Evolutionary conservation across 2,329 filamentous ascomycete genomes (phyloP), one percentile per base, ranked within the genome.

Genomic region (Alternaria solani): DNA sequence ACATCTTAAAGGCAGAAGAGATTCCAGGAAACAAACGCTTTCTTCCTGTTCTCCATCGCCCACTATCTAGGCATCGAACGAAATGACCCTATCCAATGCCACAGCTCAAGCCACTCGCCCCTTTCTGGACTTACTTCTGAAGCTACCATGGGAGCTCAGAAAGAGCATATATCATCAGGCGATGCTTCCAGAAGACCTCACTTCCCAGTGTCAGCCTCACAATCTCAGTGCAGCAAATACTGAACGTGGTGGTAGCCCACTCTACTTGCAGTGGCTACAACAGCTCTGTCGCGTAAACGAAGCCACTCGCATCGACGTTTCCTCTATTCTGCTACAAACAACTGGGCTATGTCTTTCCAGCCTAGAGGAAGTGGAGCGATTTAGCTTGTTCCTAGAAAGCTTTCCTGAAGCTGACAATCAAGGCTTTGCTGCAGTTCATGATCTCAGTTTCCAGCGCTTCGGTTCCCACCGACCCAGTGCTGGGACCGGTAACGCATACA

Each of bases 361-460:
- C 20, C 47, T 42, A 5, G 51, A 44, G 12, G 46, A 59, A 23
- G 16, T n/a, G 12, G 9, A 28, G 2, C 20, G 38, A 20, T 59
- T 64, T 6, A 20, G 8, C 5, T 47, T 39, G 12, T 58, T 58
- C 18, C 42, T 63, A 2, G n/a, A 38, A 2, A 61, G 43, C 12
- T 42, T 63, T 11, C 34, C 34, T 38, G 28, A 44, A 12, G 26
- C 20, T 0, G 7, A 34, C n/a, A 25, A 39, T 4, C n/a, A 23
- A 39, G 61, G 57, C 4, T 58, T 55, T 43, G 46, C 16, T 1
- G 58, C 54, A 20, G 30, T 59, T 11, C 26, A 54, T 6, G 30
- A 47, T 9, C 18, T 63, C 14, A 54, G 61, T 8, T 61, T 61
- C 25, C 51, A 46, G 18, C 51, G 58, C 38, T 61, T 61, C 11